Conservation (phyloP, 768 basidiomycete genomes). For the Clitopilus passeckerianus region DNA sequence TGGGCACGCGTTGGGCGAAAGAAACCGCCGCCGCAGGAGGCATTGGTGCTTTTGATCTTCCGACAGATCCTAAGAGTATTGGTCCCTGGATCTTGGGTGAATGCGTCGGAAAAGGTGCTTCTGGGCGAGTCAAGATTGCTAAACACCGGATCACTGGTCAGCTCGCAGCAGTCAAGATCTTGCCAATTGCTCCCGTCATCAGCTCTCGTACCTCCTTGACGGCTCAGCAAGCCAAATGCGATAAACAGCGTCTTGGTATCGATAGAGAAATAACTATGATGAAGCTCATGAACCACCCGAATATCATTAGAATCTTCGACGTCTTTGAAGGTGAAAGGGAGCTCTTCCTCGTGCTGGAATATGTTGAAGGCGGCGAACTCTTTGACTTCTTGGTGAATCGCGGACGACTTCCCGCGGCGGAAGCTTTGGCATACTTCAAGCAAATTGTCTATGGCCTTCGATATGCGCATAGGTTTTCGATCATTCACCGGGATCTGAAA, state of each 20-base stretch:
- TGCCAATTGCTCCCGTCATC: slow-evolving; percentile 76
- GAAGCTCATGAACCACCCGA: slow-evolving; percentile 98
- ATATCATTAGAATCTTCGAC: slow-evolving; percentile 93
- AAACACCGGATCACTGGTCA: slow-evolving; percentile 81
- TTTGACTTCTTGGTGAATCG: slow-evolving; percentile 94
- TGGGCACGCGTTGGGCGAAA: slow-evolving; percentile 83
- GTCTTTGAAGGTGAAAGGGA: slow-evolving; percentile 92
- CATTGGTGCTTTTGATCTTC: slow-evolving; percentile 68
- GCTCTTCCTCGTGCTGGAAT: slow-evolving; percentile 91
- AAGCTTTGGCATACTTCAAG: slow-evolving; percentile 90
- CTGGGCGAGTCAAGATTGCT: slow-evolving; percentile 92
- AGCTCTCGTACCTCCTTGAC: slow-evolving; percentile 66
- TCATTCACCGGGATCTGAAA: slow-evolving; percentile 97
- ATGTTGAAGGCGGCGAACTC: slow-evolving; percentile 92
- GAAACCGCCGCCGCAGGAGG: slow-evolving; percentile 81
- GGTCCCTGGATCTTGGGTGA: slow-evolving; percentile 94
- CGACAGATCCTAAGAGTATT: slow-evolving; percentile 79
- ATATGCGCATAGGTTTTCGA: slow-evolving; percentile 96
- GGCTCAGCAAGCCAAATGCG: slow-evolving; percentile 64
- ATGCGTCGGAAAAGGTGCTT: slow-evolving; percentile 91
- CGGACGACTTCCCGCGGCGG: slow-evolving; percentile 71
- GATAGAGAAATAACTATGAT: slow-evolving; percentile 97
- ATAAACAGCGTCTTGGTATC: slow-evolving; percentile 81
- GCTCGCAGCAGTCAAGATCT: slow-evolving; percentile 94
- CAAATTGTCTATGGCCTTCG: slow-evolving; percentile 94